Base-by-base conservation (phyloP, 768 basidiomycete species). In the Leccinum longicurvipes region DNA sequence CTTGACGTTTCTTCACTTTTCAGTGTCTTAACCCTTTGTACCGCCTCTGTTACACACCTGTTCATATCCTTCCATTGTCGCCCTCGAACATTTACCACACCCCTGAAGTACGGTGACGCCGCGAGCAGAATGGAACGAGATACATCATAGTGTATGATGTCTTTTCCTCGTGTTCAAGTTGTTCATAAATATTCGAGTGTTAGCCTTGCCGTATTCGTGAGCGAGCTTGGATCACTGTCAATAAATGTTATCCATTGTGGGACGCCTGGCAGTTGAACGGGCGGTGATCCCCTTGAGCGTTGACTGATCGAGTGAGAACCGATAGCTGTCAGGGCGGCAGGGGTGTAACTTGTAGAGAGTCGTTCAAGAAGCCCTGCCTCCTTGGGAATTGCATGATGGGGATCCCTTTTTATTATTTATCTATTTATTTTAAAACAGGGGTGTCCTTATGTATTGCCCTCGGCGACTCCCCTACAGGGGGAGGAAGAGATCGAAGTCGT, bases 1-100 rank as follows among this genome's bases (percentile, higher is more conserved):
- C n/a, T 21, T 48, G 19, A 23, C 36, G 28, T 44, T 31, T 24
- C 14, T 25, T 27, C 17, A 25, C 23, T 25, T 31, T 48, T 42
- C 46, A 29, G 7, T n/a, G 19, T 45, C 19, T 55, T 60, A 47
- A 19, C 32, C 15, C 10, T 36, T 49, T 49, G 42, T 60, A 28
- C 47, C 23, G 7, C 12, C 21, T 49, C 6, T 39, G 12, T 19
- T 29, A 61, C 32, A 11, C 39, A n/a, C 55, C 7, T 6, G 21
- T 46, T 53, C 25, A 44, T 53, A 29, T 27, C 8, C 27, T 31
- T 47, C 24, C 34, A 10, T 46, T 5, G 17, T 46, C 25, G 29
- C 19, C 3, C 47, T 34, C 15, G 14, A 45, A 36, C 23, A 8
- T 28, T 19, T 28, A n/a, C 42, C 19, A 36, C 29, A 6, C 29